These are phyloP conservation scores for Talaromyces proteolyticus DNA, from an alignment of 495 filamentous ascomycete genomes.

Conservation along the genomic window DNA sequence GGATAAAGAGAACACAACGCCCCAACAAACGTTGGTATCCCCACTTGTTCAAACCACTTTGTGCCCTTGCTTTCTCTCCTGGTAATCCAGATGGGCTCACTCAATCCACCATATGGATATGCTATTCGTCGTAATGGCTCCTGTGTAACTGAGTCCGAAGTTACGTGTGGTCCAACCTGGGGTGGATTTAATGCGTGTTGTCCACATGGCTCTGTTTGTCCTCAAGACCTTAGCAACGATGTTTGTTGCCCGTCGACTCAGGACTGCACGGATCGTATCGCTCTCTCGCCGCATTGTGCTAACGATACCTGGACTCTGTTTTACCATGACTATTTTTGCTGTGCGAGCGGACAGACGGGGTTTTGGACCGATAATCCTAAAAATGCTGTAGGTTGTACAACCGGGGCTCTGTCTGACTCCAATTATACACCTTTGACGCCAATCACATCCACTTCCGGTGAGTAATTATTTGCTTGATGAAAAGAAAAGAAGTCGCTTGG, in stretches of 20 bases:
- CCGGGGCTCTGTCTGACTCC: not conserved
- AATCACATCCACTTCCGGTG: not conserved
- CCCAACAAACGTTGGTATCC: too few relatives aligned
- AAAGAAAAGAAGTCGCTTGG: too few relatives aligned
- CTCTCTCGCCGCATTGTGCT: slow-evolving; percentile 9
- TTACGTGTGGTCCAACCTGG: slow-evolving; percentile 11
- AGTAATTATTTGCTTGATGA: not conserved
- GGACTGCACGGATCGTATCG: slow-evolving; percentile 9
- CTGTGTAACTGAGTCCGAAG: slow-evolving; percentile 8
- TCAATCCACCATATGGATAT: slow-evolving; percentile 8
- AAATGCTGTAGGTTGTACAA: slow-evolving; percentile 5
- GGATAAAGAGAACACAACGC: too few relatives aligned
- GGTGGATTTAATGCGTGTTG: slow-evolving; percentile 12
- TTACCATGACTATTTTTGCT: slow-evolving; percentile 14
- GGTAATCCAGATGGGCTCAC: too few relatives aligned
- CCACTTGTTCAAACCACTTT: too few relatives aligned
- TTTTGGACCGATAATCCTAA: slow-evolving; percentile 7
- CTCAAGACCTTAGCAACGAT: slow-evolving; percentile 5
- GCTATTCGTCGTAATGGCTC: slow-evolving; percentile 13
- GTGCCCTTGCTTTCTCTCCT: too few relatives aligned
- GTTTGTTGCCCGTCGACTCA: slow-evolving; percentile 11
- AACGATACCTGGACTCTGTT: slow-evolving; percentile 5
- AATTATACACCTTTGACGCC: slow-evolving; percentile 2
- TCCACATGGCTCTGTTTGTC: slow-evolving; percentile 8
- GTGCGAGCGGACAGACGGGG: slow-evolving; percentile 2